Evolutionary conservation across 768 basidiomycete species (phyloP).

Genomic region (Neoboletus subvelutipes): DNA sequence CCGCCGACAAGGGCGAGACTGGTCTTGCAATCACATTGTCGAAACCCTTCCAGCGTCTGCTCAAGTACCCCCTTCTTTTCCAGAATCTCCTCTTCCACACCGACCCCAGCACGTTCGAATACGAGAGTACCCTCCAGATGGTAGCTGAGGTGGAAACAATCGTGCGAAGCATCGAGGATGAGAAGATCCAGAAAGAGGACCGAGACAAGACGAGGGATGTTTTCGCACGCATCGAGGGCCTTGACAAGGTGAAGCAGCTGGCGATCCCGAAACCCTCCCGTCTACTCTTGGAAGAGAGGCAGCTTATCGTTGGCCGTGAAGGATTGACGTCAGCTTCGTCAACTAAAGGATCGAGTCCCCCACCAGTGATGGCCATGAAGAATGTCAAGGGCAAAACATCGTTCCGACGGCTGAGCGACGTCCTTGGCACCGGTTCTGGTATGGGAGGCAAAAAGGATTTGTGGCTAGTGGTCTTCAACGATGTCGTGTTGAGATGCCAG

Average conservation of each 20-base stretch:
- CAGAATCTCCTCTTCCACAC: conserved; percentile 97
- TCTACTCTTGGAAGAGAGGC: conserved; percentile 80
- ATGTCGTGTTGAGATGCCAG: conserved; percentile 91
- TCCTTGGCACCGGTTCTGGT: conserved; percentile 60
- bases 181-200: conserved; percentile 96
- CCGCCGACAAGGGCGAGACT: conserved; percentile 87
- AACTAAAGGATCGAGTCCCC: conserved; percentile 35
- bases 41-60: conserved; percentile 94
- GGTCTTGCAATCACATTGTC: conserved; percentile 93
- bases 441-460: conserved; percentile 76
- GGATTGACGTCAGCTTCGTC: conserved; percentile 17
- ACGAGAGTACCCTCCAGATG: conserved; percentile 94
- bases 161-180: conserved; percentile 95
- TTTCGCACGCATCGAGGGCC: conserved; percentile 92
- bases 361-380: conserved; percentile 42
- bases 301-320: conserved; percentile 41
- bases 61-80: conserved; percentile 96
- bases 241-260: conserved; percentile 91
- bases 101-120: conserved; percentile 96
- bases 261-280: conserved; percentile 89
- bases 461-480: conserved; percentile 96
- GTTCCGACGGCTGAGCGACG: conserved; percentile 87
- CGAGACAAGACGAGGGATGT: conserved; percentile 93
- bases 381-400: conserved; percentile 80
- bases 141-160: conserved; percentile 96